Percentiles rank a stretch among this genome's conserved stretches.
These are phyloP conservation scores for Oryza nivara DNA, from an alignment of 176 grass and related monocot species.

Conservation along the genomic window DNA sequence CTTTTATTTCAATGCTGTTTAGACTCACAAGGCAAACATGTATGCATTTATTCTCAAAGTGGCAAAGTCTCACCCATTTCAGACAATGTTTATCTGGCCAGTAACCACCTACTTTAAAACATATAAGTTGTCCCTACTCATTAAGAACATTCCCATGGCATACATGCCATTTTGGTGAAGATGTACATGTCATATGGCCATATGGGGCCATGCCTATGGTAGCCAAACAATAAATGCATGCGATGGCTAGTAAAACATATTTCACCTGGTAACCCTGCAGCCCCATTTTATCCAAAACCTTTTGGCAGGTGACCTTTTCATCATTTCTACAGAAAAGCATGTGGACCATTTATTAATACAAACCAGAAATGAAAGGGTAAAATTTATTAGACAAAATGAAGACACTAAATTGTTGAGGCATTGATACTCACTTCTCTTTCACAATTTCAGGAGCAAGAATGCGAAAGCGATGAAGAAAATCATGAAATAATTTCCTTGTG, in stretches of 20 bases:
- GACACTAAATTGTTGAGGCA: constrained; percentile 16
- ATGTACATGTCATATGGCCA: background rate
- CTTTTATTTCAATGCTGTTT: background rate
- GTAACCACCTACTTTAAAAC: background rate
- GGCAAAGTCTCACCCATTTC: too few relatives aligned
- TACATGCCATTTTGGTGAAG: background rate
- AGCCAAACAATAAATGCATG: background rate
- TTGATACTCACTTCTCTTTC: constrained; percentile 70
- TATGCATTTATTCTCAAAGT: background rate
- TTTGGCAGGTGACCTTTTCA: constrained; percentile 78
- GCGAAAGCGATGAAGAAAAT: constrained; percentile 93
- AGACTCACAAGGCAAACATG: background rate
- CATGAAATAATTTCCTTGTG: constrained; percentile 89
- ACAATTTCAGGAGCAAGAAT: constrained; percentile 93
- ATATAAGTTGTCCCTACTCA: background rate
- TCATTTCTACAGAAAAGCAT: constrained; percentile 60
- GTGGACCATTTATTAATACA: constrained; percentile 31
- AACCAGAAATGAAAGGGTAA: constrained; percentile 22
- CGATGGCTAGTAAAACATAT: constrained; percentile 2
- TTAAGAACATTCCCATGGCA: background rate
- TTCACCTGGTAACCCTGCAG: constrained; percentile 89
- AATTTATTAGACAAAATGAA: background rate
- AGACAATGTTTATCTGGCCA: too few relatives aligned
- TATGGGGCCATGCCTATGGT: background rate
- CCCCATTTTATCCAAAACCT: constrained; percentile 90